Conservation (phyloP, 2,329 filamentous ascomycete genomes). For the Xenosphaeropsis pyriputrescens region DNA sequence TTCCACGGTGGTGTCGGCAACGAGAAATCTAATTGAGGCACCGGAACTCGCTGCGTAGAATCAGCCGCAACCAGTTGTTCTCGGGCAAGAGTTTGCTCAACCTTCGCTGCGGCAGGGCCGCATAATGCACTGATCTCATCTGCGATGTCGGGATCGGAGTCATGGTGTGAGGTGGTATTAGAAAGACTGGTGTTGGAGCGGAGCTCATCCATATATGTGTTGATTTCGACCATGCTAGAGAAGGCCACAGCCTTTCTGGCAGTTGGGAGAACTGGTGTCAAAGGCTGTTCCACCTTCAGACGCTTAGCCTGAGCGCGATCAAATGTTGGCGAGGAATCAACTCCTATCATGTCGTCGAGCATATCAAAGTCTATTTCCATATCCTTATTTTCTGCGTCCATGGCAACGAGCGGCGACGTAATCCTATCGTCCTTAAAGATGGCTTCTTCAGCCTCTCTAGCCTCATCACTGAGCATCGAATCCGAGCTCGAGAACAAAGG, state of each 20-base stretch:
- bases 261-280: slow-evolving; percentile 12
- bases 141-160: too few species aligned
- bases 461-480: slow-evolving; percentile 5
- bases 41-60: slow-evolving; percentile 27
- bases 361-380: too few species aligned
- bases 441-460: slow-evolving; percentile 11
- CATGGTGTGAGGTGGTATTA: slow-evolving; percentile 1
- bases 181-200: slow-evolving; percentile 9
- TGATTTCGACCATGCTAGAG: slow-evolving; percentile 10
- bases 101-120: slow-evolving; percentile 6
- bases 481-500: slow-evolving; percentile 5
- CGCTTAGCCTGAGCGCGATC: slow-evolving; percentile 6
- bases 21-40: slow-evolving; percentile 29
- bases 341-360: background rate
- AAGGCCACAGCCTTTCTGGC: slow-evolving; percentile 11
- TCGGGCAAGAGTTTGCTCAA: slow-evolving; percentile 9
- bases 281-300: slow-evolving; percentile 14
- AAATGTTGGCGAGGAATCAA: background rate
- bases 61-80: slow-evolving; percentile 16
- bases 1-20: slow-evolving; percentile 30
- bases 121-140: slow-evolving; percentile 7
- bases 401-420: too few species aligned
- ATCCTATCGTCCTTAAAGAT: slow-evolving; percentile 15
- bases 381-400: too few species aligned
- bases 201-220: background rate